These are phyloP conservation scores for Dictyophora rubrovolvata DNA, from an alignment of 768 basidiomycete genomes.

Conservation along the genomic window DNA sequence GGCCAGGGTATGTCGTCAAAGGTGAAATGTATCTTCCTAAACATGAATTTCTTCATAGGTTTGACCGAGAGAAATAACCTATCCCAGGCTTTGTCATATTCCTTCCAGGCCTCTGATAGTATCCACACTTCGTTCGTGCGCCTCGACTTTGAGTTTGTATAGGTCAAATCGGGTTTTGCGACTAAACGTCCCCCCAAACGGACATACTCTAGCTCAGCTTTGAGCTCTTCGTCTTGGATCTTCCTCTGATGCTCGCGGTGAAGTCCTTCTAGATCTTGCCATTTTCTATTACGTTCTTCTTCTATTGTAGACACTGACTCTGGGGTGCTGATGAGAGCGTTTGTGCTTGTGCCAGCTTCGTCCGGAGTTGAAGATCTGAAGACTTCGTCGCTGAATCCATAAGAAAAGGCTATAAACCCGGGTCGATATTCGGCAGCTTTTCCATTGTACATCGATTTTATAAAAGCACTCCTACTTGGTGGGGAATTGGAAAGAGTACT, in stretches of 20 bases:
- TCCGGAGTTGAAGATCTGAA: neutral
- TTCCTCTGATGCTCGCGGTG: constrained; percentile 16
- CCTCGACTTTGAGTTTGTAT: constrained; percentile 34
- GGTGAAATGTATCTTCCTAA: constrained; percentile 18
- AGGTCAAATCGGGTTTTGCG: constrained; percentile 40
- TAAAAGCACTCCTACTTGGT: neutral
- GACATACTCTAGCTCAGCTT: constrained; percentile 51
- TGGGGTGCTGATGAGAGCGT: neutral
- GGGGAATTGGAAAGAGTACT: no score
- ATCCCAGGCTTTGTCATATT: constrained; percentile 46
- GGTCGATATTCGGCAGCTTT: neutral
- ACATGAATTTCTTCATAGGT: constrained; percentile 21
- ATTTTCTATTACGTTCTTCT: neutral
- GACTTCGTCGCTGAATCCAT: neutral
- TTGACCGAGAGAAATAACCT: constrained; percentile 3
- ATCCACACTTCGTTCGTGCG: constrained; percentile 32
- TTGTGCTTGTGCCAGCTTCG: neutral
- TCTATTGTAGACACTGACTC: neutral
- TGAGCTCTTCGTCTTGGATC: constrained; percentile 34
- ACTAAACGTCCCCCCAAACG: constrained; percentile 41
- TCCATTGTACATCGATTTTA: neutral
- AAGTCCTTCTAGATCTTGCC: constrained; percentile 12
- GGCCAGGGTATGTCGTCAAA: constrained; percentile 64
- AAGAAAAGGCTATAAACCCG: constrained; percentile 1
- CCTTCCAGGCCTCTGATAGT: constrained; percentile 36